Evolutionary conservation across 148 eudicot genomes (phyloP).

Genomic region (Cornus kousa): DNA sequence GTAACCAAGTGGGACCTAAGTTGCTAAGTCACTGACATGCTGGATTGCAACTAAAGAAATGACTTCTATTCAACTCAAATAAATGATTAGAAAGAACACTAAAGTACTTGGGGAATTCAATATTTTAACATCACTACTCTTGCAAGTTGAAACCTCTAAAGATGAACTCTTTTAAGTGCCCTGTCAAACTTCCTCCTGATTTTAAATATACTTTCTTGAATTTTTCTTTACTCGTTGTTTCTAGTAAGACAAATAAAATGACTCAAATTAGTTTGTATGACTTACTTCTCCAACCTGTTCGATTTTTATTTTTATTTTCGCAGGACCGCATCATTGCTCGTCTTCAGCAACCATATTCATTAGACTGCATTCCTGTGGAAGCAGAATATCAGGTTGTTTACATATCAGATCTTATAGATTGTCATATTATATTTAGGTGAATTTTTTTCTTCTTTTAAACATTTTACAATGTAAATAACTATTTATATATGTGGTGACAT

Average conservation of each 20-base stretch:
- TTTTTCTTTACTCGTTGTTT: not conserved
- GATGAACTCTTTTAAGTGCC: not conserved
- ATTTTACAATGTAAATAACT: not conserved
- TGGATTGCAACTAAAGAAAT: too few species aligned
- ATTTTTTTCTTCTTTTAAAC: not conserved
- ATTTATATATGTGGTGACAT: not conserved
- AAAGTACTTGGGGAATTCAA: not conserved
- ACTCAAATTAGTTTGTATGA: not conserved
- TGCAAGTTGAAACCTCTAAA: too few species aligned
- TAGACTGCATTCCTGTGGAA: conserved; percentile 98
- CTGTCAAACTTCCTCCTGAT: not conserved
- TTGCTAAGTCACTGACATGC: too few species aligned
- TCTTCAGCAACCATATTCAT: conserved; percentile 96
- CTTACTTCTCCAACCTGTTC: not conserved
- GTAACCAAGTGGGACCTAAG: too few species aligned
- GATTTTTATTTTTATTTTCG: conserved; percentile 9
- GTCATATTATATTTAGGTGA: not conserved
- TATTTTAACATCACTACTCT: too few species aligned
- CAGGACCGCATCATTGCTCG: conserved; percentile 99
- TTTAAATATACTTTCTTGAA: not conserved
- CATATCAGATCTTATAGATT: not conserved
- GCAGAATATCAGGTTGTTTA: conserved; percentile 90
- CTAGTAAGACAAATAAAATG: not conserved
- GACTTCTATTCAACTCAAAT: too few species aligned
- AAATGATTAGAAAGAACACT: too few species aligned